phyloP scores from a whole-genome alignment of 2,329 filamentous ascomycete species.

The Davidsoniella virescens region DNA sequence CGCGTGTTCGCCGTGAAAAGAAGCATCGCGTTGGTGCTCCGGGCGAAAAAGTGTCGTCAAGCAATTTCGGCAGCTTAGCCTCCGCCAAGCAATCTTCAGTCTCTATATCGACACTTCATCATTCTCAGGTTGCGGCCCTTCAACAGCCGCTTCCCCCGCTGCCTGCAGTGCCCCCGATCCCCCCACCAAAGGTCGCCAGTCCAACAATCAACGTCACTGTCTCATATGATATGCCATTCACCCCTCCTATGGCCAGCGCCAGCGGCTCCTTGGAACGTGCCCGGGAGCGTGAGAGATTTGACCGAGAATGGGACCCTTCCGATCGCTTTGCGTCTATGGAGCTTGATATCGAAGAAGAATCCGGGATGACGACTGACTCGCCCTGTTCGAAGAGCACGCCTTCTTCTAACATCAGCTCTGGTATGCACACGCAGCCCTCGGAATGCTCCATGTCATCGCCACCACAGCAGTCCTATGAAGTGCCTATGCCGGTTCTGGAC shows the following conservation, averaged over 20 bases:
- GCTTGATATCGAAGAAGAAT: constrained; percentile 16
- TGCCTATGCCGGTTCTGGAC: background rate
- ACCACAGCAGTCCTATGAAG: background rate
- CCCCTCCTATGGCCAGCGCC: background rate
- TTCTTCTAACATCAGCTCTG: constrained; percentile 3
- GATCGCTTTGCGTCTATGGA: constrained; percentile 16
- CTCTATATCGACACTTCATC: constrained; percentile 5
- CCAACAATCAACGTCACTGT: background rate
- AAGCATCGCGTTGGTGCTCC: constrained; percentile 22
- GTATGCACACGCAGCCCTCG: constrained; percentile 8
- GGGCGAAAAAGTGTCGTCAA: background rate
- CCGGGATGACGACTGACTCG: constrained; percentile 15
- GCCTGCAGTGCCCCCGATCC: background rate
- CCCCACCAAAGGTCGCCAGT: constrained; percentile 1
- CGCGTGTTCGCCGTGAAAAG: constrained; percentile 32
- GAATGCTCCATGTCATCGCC: constrained; percentile 13
- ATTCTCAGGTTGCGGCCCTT: background rate
- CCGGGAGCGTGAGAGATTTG: constrained; percentile 20
- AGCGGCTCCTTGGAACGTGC: constrained; percentile 12
- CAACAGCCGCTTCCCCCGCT: constrained; percentile 12
- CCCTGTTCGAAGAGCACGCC: constrained; percentile 11
- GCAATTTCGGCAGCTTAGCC: constrained; percentile 10
- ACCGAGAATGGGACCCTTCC: constrained; percentile 20
- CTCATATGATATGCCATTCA: constrained; percentile 14
- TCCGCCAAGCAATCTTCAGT: constrained; percentile 12